Evolutionary conservation across 495 filamentous ascomycete species (phyloP).

Genomic region (Talaromyces borbonicus): DNA sequence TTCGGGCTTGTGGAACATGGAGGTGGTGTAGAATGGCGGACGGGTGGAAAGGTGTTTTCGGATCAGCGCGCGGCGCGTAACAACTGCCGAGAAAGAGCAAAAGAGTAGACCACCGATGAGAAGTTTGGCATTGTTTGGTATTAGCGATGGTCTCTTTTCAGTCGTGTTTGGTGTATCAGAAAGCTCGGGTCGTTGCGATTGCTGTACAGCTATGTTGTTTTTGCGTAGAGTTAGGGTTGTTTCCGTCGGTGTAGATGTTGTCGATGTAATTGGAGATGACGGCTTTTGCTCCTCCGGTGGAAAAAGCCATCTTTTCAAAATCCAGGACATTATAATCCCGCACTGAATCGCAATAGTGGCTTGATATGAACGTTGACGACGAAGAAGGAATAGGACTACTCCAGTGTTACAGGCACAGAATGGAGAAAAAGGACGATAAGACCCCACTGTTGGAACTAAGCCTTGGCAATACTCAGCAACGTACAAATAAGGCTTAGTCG

Average conservation of each 20-base stretch:
- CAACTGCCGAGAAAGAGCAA: conserved; percentile 52
- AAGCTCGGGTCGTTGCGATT: not conserved
- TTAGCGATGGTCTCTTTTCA: conserved; percentile 3
- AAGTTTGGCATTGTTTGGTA: conserved; percentile 35
- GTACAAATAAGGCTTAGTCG: too few species aligned
- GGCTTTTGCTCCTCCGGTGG: conserved; percentile 14
- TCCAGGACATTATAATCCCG: not conserved
- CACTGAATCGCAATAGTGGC: too few species aligned
- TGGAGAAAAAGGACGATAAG: too few species aligned
- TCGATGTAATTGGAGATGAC: conserved; percentile 7
- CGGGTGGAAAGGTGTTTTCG: conserved; percentile 42
- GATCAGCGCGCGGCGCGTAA: conserved; percentile 59
- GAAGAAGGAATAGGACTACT: too few species aligned
- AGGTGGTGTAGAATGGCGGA: conserved; percentile 59
- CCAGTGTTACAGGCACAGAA: too few species aligned
- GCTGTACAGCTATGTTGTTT: not conserved
- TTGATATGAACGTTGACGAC: not conserved
- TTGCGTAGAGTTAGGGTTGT: conserved; percentile 7
- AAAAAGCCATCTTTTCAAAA: conserved; percentile 1
- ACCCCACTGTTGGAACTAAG: too few species aligned
- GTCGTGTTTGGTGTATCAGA: not conserved
- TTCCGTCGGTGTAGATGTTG: conserved; percentile 10
- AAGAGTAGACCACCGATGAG: conserved; percentile 67
- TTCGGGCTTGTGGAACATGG: conserved; percentile 30
- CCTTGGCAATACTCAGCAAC: too few species aligned